Evolutionary conservation across 371 early-diverging fungal genomes (phyloP).

Genomic region (Mucor indicus): DNA sequence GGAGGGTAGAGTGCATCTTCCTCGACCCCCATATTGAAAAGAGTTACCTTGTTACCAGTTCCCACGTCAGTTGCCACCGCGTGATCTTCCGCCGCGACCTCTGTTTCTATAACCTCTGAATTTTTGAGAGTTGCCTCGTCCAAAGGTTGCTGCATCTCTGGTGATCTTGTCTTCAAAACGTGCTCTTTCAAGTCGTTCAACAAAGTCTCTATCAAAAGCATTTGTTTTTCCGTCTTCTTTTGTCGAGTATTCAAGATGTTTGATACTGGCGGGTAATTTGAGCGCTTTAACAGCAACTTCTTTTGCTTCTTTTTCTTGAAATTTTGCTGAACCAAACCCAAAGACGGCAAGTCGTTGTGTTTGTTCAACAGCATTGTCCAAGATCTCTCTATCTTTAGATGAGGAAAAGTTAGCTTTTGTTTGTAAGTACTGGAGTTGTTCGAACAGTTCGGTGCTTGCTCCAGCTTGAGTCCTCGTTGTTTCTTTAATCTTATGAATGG

Average conservation of each 20-base stretch:
- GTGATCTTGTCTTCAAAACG: neutral
- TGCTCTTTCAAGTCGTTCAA: conserved; percentile 1
- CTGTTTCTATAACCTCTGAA: neutral
- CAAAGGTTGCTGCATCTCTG: neutral
- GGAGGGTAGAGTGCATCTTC: neutral
- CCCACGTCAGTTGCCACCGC: neutral
- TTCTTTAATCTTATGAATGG: conserved; percentile 7
- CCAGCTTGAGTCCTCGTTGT: neutral
- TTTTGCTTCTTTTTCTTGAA: conserved; percentile 6
- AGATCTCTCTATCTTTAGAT: neutral
- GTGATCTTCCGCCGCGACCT: neutral
- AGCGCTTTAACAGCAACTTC: neutral
- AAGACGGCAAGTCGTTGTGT: conserved; percentile 1
- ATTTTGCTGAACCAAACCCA: neutral
- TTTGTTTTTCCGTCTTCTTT: neutral
- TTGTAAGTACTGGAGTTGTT: neutral
- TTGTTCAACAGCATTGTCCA: neutral
- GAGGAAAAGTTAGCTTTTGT: neutral
- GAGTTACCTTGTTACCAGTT: neutral
- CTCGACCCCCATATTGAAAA: neutral
- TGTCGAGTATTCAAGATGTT: neutral
- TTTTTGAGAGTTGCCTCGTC: neutral
- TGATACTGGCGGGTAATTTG: conserved; percentile 2
- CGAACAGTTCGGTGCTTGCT: neutral
- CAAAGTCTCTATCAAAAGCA: neutral